Conservation (phyloP, 2,329 filamentous ascomycete species). For the Colletotrichum endophyticum region DNA sequence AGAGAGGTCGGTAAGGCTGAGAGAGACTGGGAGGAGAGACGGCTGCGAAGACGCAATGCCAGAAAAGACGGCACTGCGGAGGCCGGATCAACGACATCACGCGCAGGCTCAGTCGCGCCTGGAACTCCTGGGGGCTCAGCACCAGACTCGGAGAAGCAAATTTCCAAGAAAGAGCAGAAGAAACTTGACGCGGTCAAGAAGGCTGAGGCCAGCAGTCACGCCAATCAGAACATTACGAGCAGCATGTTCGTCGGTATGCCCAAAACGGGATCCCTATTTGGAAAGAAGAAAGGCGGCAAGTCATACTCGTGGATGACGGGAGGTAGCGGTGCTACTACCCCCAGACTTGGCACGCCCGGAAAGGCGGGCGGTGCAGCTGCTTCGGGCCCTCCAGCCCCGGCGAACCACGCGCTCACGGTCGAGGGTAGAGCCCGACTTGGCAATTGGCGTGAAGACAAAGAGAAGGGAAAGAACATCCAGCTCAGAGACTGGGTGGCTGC, state of each 20-base stretch:
- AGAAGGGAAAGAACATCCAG: conserved; percentile 80
- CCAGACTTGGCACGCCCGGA: conserved; percentile 41
- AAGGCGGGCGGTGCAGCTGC: conserved; percentile 38
- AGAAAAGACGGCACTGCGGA: conserved; percentile 63
- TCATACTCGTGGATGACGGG: conserved; percentile 80
- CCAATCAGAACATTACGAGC: conserved; percentile 83
- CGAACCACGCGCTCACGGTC: conserved; percentile 51
- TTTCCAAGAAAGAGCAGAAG: conserved; percentile 86
- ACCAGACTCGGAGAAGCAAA: conserved; percentile 69
- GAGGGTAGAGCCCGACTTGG: conserved; percentile 70
- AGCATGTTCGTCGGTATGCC: conserved; percentile 73
- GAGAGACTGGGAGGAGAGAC: conserved; percentile 73
- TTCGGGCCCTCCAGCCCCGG: conserved; percentile 32
- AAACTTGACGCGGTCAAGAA: conserved; percentile 78
- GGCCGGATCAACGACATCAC: conserved; percentile 50
- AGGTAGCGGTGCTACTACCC: conserved; percentile 59
- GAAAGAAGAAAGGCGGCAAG: conserved; percentile 67
- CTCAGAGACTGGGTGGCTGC: conserved; percentile 81
- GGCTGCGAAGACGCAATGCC: conserved; percentile 70
- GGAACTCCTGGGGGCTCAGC: conserved; percentile 67
- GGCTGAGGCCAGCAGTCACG: conserved; percentile 79
- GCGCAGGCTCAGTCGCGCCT: conserved; percentile 62
- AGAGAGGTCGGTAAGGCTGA: conserved; percentile 70
- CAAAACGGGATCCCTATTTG: conserved; percentile 59
- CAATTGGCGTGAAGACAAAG: conserved; percentile 78